Base-by-base conservation (phyloP, 805 yeast genomes). In the Candida insectorum region DNA sequence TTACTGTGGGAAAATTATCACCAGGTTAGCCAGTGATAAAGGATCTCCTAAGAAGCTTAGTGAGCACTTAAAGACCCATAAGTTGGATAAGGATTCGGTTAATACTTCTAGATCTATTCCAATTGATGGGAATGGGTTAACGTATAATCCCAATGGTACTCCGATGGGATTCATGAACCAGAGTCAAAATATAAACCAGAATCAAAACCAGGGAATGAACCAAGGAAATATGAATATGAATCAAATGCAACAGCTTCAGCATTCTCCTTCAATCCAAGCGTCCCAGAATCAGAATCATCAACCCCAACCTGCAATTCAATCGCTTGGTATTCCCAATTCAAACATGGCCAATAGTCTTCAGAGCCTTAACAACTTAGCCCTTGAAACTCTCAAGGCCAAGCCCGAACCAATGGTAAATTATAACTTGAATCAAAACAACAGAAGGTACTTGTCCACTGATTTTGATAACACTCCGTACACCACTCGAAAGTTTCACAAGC, bases 41-140 rank as follows among this genome's bases (percentile, higher is more conserved):
- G 81, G 81, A 0, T 69, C 75, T 16, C 81, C 81, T 17, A 76
- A 76, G 60, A 76, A 76, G 48, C 56, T 76, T 25, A 67, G 69
- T 30, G 81, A 75, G 48, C 81, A 76, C 47, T 54, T 76, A 42
- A 66, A 69, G 41, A 73, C 79, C 3, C 81, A 76, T 45, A 43
- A 43, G 21, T 37, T 43, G 15, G 52, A 52, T 18, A 62, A 53
- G 32, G 60, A 58, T 6, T 56, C 69, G 17, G 52, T 63, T 25
- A 73, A 72, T 41, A 54, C 62, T 22, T 47, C 68, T 21, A 48
- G 78, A 27, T 45, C 58, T 34, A 55, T 51, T 5, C 65, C 69
- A 1, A 51, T 62, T 11, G 69, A 65, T 40, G 64, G 69, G 2
- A 51, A 49, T 34, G 68, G 67, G 16, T 54, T 56, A 22, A 52